A percentile compares a stretch with the other conserved stretches of the same genome.
Evolutionary conservation across 2,329 filamentous ascomycete species (phyloP).

Genomic region (Exophiala spinifera): DNA sequence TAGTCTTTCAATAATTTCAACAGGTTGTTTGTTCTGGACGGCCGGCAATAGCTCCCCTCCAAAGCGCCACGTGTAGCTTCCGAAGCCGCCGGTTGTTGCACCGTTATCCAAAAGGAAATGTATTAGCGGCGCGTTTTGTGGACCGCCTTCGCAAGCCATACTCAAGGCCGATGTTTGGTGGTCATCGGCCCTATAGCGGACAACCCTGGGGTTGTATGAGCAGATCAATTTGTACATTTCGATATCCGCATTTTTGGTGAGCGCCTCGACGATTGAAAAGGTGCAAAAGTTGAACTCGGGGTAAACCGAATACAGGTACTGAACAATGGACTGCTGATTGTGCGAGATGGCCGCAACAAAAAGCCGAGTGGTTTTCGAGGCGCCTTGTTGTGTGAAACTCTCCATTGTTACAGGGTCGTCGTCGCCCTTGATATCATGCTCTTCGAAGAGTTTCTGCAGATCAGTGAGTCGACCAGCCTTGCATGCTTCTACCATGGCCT

Average conservation of each 20-base stretch:
- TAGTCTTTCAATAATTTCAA: background rate
- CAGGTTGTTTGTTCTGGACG: conserved; percentile 1
- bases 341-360: conserved; percentile 11
- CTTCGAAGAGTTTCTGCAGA: conserved; percentile 1
- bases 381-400: background rate
- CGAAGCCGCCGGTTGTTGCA: background rate
- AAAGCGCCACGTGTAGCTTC: background rate
- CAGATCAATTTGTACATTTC: conserved; percentile 10
- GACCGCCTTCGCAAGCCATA: background rate
- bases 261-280: background rate
- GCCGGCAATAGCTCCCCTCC: background rate
- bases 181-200: conserved; percentile 1
- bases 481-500: conserved; percentile 11
- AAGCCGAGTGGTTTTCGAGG: conserved; percentile 1
- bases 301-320: conserved; percentile 5
- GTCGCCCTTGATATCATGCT: conserved; percentile 5
- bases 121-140: background rate
- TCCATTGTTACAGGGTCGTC: background rate
- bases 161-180: conserved; percentile 2
- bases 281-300: conserved; percentile 1
- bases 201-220: conserved; percentile 2
- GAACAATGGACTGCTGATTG: conserved; percentile 5
- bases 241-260: background rate
- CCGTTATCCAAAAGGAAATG: conserved; percentile 7
- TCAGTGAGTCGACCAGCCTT: conserved; percentile 3